Evolutionary conservation across 208 protist genomes (phyloP).

Genomic region (Trypanosoma grayi): DNA sequence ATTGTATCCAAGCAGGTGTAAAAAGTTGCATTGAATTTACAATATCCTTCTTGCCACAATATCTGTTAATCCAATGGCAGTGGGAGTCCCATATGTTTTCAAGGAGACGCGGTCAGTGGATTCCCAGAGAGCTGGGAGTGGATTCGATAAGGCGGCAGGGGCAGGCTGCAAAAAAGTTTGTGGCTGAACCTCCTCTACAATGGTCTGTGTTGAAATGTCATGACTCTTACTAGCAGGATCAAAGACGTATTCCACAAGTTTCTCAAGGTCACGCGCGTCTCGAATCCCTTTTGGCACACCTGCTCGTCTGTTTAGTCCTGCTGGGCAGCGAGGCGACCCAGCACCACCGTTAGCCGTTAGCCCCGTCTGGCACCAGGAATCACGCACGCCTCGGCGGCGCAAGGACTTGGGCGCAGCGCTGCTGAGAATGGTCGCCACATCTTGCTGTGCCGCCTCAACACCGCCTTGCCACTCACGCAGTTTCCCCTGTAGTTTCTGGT

Average conservation of each 20-base stretch:
- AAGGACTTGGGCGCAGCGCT: neutral
- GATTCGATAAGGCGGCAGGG: neutral
- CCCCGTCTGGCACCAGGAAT: conserved; percentile 1
- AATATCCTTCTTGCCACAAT: neutral
- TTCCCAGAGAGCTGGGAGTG: neutral
- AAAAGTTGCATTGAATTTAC: too few relatives aligned
- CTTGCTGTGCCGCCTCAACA: neutral
- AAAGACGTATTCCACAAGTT: conserved; percentile 11
- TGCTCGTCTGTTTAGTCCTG: neutral
- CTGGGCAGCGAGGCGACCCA: neutral
- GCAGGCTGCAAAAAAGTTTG: neutral
- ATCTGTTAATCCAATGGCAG: too few relatives aligned
- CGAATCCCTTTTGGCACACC: neutral
- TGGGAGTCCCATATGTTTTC: too few relatives aligned
- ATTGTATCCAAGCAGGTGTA: too few relatives aligned
- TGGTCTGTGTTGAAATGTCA: neutral
- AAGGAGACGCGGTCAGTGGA: too few relatives aligned
- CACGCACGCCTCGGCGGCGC: neutral
- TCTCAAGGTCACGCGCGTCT: neutral
- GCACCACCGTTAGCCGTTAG: neutral
- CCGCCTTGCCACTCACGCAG: conserved; percentile 3
- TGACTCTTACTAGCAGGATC: conserved; percentile 4
- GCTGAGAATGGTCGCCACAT: conserved; percentile 6
- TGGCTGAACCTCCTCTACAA: neutral
- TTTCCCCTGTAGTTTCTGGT: neutral